Base-by-base conservation (phyloP, 129 eudicot genomes). In the Ambrosia trifida region DNA sequence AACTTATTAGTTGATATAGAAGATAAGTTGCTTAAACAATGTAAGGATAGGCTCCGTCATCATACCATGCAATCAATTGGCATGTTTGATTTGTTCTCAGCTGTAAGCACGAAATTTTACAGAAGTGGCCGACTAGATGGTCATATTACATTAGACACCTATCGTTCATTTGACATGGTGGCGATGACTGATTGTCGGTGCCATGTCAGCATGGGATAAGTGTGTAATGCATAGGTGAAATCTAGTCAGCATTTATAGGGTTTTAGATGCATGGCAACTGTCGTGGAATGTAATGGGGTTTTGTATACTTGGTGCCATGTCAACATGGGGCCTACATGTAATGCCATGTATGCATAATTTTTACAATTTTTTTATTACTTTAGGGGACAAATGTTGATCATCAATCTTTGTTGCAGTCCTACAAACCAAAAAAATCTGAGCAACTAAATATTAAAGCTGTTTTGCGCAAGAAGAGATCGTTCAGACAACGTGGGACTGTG, bases 391-490 rank as follows among this genome's bases (percentile, higher is more conserved):
- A 31, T 59, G 32, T 14, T 59, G 41, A 59, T 59, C 52, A 12
- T 70, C 3, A 63, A 68, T 74, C 17, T 38, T 59, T 31, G 11
- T 46, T 77, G 68, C 86, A 91, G 97, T 66, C 66, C 66, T 83
- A 91, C 78, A 86, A 91, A 81, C 85, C 79, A 14, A 87, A 79
- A 76, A 82, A 72, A 80, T 57, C 70, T 16, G 89, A 83, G 69
- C 78, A 84, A 60, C 74, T 85, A 24, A 67, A 85, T 63, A 67
- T 83, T 7, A 85, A 84, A 41, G 68, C 81, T 28, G 75, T 87
- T 74, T 66, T 87, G 17, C 88, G 98, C 16, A 93, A 93, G 88
- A 93, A 93, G 68, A 81, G 95, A 72, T 85, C 98, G 7, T 83
- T 85, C 44, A 89, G 89, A 66, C 83, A 88, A 35, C 90, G 76